Evolutionary conservation across 495 filamentous ascomycete species (phyloP).

Genomic region (Neurospora sp.): DNA sequence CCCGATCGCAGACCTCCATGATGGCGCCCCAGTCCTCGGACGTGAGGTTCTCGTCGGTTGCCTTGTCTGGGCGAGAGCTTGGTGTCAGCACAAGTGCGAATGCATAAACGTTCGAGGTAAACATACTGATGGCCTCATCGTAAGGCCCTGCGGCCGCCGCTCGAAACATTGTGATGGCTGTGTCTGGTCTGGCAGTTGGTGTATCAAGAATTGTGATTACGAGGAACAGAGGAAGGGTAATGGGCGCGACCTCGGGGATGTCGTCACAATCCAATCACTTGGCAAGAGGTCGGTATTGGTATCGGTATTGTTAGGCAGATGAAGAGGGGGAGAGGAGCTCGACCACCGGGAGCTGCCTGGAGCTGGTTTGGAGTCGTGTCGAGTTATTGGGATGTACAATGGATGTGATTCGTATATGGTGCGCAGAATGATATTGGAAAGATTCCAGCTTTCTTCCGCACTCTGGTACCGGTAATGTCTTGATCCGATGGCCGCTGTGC

Average conservation of each 20-base stretch:
- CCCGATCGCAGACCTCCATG: conserved; percentile 96
- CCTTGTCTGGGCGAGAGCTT: conserved; percentile 58
- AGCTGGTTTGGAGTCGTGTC: neutral
- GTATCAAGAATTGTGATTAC: neutral
- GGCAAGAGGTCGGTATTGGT: neutral
- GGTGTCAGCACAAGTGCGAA: neutral
- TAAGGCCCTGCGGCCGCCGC: conserved; percentile 40
- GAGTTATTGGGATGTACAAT: neutral
- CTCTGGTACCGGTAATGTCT: too few relatives aligned
- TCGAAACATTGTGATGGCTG: conserved; percentile 36
- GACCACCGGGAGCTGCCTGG: neutral
- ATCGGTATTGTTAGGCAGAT: neutral
- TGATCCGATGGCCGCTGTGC: too few relatives aligned
- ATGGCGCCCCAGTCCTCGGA: conserved; percentile 98
- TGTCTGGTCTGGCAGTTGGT: neutral
- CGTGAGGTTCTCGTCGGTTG: conserved; percentile 96
- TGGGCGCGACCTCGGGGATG: neutral
- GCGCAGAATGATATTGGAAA: neutral
- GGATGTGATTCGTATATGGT: neutral
- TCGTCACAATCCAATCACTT: neutral
- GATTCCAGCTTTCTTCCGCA: neutral
- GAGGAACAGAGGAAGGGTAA: neutral
- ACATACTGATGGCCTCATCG: conserved; percentile 43
- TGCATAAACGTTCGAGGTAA: neutral
- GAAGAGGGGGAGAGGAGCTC: neutral